Base-by-base conservation (phyloP, 108 stramenopile species). In the Aurantiochytrium sp. region DNA sequence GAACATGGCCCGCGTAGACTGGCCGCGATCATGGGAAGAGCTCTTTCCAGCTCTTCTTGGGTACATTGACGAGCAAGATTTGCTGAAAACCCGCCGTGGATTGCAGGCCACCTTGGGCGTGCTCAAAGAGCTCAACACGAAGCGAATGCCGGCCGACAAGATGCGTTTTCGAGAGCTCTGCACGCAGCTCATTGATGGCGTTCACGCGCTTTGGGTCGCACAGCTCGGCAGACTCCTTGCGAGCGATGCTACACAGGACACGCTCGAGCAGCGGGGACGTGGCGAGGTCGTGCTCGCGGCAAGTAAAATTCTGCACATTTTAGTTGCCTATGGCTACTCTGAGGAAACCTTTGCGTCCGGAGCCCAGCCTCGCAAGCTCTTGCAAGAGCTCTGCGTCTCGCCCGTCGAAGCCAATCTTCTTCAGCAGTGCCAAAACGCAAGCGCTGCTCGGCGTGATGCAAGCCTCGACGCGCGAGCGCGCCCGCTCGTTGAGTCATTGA, bases 101-200 rank as follows among this genome's bases (percentile, higher is more conserved):
- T 16, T 83, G 76, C 76, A 83, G 25, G 51, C 76, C 6, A 47
- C 51, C 49, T 18, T 83, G 10, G 28, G 6, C 6, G 76, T 83
- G 6, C 76, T 83, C 51, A 83, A 83, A 28, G 76, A 83, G 76
- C 76, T 83, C 49, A 83, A 83, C 25, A 83, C 49, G 5, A 83
- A 83, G 28, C 6, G 51, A 16, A 21, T 83, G 76, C 76, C 76
- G n/a, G 51, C 51, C n/a, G 45, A 83, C 23, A 83, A 83, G 4
- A 43, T 21, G 28, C 76, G 28, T 6, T 83, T 83, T 35, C 49
- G 49, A 0, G 51, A 83, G n/a, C n/a, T 53, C n/a, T 47, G 49
- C 51, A 23, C n/a, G 25, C 49, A 83, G 49, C 49, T 83, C 51
- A 53, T 83, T 4, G 76, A 83, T 18, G 76, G 76, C 19, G 49